Base-by-base conservation (phyloP, 495 filamentous ascomycete species). In the Oidiodendron maius region DNA sequence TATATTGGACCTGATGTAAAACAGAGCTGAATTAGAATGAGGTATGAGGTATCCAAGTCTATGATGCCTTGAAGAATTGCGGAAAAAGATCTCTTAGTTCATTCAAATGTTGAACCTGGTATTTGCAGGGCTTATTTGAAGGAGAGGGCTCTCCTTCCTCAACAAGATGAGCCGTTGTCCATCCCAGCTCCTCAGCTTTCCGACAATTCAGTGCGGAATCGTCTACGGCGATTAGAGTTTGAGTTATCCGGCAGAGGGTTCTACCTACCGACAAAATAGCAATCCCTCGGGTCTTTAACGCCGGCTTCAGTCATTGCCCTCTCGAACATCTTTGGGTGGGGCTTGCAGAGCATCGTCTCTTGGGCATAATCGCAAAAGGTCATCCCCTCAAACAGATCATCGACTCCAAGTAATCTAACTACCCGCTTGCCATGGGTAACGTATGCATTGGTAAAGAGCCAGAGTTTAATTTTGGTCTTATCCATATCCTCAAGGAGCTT, bases 371-470 rank as follows among this genome's bases (percentile, higher is more conserved):
- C 87, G 59, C 93, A 98, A 58, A 80, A 96, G 0, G 93, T 96
- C 49, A 96, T 73, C 0, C 91, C 91, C 56, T 95, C 91, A 62
- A 97, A 97, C 21, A 89, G 65, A 64, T 94, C 89, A 11, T 94
- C 89, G 16, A 97, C 65, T 22, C 77, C 82, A 2, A 99, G 71
- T 22, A 99, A 63, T 53, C 74, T 80, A 13, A 97, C 77, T 6
- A 99, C 93, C 16, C 90, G 68, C 52, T 76, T 80, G 4, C 78
- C 94, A 59, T 99, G 94, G 36, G 72, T 97, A 53, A 95, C 67
- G 59, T 96, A 95, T 32, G 94, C 94, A 60, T 99, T 99, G 0
- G 94, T 99, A 50, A 99, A 81, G 2, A 99, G 77, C 94, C 94
- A 97, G 16, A 87, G 68, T 60, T 82, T 86, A 53, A 95, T 86